Evolutionary conservation across 1,284 basidiomycete genomes (phyloP).

Genomic region (Ceratobasidium sp.): DNA sequence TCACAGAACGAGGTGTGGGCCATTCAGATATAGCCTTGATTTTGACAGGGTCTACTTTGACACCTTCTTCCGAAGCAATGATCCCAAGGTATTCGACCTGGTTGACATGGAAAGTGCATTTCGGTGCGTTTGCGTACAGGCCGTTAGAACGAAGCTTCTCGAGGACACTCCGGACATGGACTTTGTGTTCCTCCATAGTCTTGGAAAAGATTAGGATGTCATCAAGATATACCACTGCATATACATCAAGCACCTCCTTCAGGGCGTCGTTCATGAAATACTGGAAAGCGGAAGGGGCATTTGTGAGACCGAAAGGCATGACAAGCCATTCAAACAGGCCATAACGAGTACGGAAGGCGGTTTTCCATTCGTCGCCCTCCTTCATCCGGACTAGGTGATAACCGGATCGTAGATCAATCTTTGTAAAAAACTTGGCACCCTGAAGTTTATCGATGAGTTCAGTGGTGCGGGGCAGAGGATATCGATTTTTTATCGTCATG

Average conservation of each 20-base stretch:
- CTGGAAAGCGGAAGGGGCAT: slow-evolving; percentile 56
- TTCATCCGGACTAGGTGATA: slow-evolving; percentile 52
- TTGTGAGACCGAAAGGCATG: slow-evolving; percentile 58
- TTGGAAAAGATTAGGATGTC: slow-evolving; percentile 57
- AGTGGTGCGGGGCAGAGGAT: slow-evolving; percentile 45
- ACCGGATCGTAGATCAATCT: slow-evolving; percentile 51
- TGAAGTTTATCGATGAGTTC: slow-evolving; percentile 50
- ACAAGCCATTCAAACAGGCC: slow-evolving; percentile 57
- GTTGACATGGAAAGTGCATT: slow-evolving; percentile 49
- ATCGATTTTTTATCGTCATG: not conserved
- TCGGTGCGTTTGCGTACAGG: slow-evolving; percentile 47
- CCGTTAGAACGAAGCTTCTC: slow-evolving; percentile 41
- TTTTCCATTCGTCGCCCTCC: slow-evolving; percentile 53
- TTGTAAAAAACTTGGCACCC: slow-evolving; percentile 49
- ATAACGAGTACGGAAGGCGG: slow-evolving; percentile 54
- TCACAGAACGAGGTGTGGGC: slow-evolving; percentile 49
- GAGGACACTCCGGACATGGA: slow-evolving; percentile 49
- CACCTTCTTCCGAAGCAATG: slow-evolving; percentile 44
- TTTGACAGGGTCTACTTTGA: slow-evolving; percentile 51
- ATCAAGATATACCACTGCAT: slow-evolving; percentile 45
- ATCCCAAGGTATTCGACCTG: slow-evolving; percentile 53
- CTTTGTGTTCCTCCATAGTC: slow-evolving; percentile 54
- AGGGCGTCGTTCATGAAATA: slow-evolving; percentile 44
- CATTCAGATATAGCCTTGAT: slow-evolving; percentile 50
- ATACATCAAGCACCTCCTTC: slow-evolving; percentile 42